phyloP scores from a whole-genome alignment of 257 asterid genomes.

The Solanum etuberosum region DNA sequence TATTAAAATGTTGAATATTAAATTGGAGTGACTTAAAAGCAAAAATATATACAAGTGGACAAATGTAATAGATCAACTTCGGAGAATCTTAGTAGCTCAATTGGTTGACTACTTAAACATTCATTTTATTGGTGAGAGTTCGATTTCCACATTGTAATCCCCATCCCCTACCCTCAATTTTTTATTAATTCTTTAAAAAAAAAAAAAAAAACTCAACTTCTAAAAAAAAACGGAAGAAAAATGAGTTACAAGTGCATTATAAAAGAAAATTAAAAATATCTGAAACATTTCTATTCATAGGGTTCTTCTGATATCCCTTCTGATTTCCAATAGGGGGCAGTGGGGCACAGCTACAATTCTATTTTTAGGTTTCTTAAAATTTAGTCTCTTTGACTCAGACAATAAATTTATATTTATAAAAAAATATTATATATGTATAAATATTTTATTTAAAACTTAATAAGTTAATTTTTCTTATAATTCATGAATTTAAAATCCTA shows the following conservation, averaged over 20 bases:
- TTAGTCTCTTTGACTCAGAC: not conserved
- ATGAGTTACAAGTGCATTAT: too few species aligned
- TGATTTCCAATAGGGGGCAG: not conserved
- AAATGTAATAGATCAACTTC: not conserved
- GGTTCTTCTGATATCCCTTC: not conserved
- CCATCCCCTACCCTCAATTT: not conserved
- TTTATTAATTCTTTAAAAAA: too few species aligned
- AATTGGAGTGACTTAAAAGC: not conserved
- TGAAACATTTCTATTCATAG: not conserved
- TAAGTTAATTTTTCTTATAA: not conserved
- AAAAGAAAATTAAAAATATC: not conserved
- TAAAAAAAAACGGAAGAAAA: not conserved
- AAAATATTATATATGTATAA: too few species aligned
- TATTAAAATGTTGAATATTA: not conserved
- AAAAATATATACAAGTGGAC: not conserved
- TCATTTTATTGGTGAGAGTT: too few species aligned
- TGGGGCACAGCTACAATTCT: not conserved
- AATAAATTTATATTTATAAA: not conserved
- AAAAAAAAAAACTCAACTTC: not conserved
- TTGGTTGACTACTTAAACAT: too few species aligned
- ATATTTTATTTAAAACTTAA: too few species aligned
- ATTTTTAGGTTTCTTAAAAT: not conserved
- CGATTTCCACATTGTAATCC: not conserved
- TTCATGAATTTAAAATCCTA: not conserved
- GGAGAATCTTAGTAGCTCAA: accelerated